Base-by-base conservation (phyloP, 768 basidiomycete genomes). In the Cantharellus anzutake region DNA sequence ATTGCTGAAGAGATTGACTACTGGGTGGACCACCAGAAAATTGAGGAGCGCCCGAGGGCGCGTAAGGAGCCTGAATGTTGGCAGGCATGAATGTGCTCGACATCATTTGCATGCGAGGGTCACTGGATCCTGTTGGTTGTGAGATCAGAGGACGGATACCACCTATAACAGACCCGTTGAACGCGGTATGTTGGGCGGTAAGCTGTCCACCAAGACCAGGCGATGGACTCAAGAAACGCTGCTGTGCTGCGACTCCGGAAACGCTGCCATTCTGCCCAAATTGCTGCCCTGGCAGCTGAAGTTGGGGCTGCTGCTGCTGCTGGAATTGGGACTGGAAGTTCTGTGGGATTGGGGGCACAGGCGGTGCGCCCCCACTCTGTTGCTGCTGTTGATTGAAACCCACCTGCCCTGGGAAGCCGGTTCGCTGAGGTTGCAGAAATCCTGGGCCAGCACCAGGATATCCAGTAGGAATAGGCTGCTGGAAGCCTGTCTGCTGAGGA, bases 21-120 rank as follows among this genome's bases (percentile, higher is more conserved):
- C 77, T 76, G 39, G 74, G 75, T 5, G 69, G 66, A 5, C 71
- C 67, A 58, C 65, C 63, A 60, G 69, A 66, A 64, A 91, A 79
- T 68, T 85, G 82, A 4, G 87, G 4, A 78, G 80, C 61, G 42
- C 69, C 68, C 5, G 68, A 65, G 0, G 70, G 60, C 41, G 37
- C 39, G 50, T 62, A 61, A 4, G 61, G 60, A 11, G 59, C 42
- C 50, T 48, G 41, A 41, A 62, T 51, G 56, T 74, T 73, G 48
- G 69, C 67, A 1, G 94, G 93, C 81, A 97, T 86, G 72, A 97
- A 96, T 0, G 84, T 83, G 62, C 73, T 85, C n/a, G 82, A 82
- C 86, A 96, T 89, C 79, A 92, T 82, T 68, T 80, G 80, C 56
- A 93, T 72, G 20, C 89, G 74, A 1, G 90, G 91, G 71, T 94